Evolutionary conservation across 2,329 filamentous ascomycete genomes (phyloP), one percentile per base, ranked within the genome.

Genomic region (Aspergillus sp.): DNA sequence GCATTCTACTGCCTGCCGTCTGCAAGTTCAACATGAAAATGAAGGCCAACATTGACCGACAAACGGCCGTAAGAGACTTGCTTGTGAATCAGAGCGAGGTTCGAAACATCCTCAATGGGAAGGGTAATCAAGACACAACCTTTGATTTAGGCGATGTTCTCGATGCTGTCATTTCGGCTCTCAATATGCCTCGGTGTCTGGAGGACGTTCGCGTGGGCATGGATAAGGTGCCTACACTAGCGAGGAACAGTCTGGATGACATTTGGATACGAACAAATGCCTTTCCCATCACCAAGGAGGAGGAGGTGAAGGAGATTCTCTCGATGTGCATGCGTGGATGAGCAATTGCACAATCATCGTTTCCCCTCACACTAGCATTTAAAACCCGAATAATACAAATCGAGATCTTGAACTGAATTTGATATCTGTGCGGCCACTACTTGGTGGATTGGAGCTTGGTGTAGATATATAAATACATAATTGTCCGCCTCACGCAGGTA

Each of bases 181-280:
- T 83, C n/a, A 77, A 71, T 0, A 68, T 83, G 73, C 78, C 79
- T 13, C 67, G 74, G 46, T 74, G 71, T 3, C 55, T 83, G 42
- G 70, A 67, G 41, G 77, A 77, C 4, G 75, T 81, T 1, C 70
- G 73, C 0, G 70, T 83, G 2, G 68, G 69, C 0, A 65, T 65
- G 20, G 74, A 80, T 2, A 68, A 72, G 56, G 58, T 80, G 13
- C 70, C 74, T 19, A 55, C 50, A 3, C 58, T 83, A 41, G 77
- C 79, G 0, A 62, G 66, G 49, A 74, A 75, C 50, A 74, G 73
- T 52, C 58, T 81, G 54, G 62, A 71, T 3, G 77, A 82, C 60
- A 63, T 67, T 7, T 79, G 72, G 70, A 72, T 74, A 41, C 55
- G 62, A 43, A 76, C 73, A 4, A 81, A 81, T 59, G 71, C 78